Evolutionary conservation across 768 basidiomycete genomes (phyloP), one percentile per base, ranked within the genome.

Genomic region (Suillus occidentalis): DNA sequence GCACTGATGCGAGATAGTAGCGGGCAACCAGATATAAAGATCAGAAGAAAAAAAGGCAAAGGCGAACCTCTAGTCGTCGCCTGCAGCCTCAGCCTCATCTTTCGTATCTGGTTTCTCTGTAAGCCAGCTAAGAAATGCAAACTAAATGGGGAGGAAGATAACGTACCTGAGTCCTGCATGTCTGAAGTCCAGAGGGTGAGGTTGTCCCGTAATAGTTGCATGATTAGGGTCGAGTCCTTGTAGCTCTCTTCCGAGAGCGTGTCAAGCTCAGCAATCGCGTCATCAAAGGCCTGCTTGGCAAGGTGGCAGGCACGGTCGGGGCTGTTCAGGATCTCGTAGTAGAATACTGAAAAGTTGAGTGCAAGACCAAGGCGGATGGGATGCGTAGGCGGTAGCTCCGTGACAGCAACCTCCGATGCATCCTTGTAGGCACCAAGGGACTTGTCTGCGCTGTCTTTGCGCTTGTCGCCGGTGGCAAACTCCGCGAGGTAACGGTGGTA

Each of bases 401-500:
- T 95, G 72, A 96, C 91, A 71, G 96, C 96, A 77, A 98, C 95
- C 68, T 97, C 94, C 59, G 96, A 97, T 62, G 96, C 96, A 62
- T 93, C 92, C 88, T 98, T 97, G 90, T 98, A 95, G 31, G 94
- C 93, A 79, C 94, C 94, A 69, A 98, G 85, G 2, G 96, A 97
- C 84, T 97, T 97, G 85, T 97, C 95, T 73, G 96, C 95, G 69
- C 92, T 93, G 75, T 94, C 91, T 83, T 95, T 94, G 81, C 96
- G 92, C 86, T 95, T 95, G 81, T 97, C 95, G 75, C 96, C 96
- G 59, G 94, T 96, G 62, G 96, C 95, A 76, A 98, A 99, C 82
- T 99, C 96, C 73, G 96, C 97, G 71, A 97, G 92, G 83, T 97
- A 98, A 73, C 95, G 94, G 86, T 97, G 95, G 82, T 98, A 97